These are phyloP conservation scores for Pisolithus tinctorius DNA, from an alignment of 768 basidiomycete species.

Conservation along the genomic window DNA sequence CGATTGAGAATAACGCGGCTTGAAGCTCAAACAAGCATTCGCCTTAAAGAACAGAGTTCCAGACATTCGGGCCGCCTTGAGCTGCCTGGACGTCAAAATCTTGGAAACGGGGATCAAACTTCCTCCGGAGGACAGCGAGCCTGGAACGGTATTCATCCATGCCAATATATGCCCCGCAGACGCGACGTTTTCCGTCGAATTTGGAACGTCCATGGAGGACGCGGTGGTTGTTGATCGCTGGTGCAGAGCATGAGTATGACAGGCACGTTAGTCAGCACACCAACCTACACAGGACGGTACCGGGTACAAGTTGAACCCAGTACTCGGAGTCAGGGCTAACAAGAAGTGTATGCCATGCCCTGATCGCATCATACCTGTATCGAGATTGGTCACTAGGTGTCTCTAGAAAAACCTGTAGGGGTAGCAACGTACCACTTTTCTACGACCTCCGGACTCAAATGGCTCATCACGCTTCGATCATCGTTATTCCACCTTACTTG, in stretches of 20 bases:
- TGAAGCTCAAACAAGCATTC: neutral
- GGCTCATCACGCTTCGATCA: constrained; percentile 77
- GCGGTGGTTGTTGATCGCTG: constrained; percentile 89
- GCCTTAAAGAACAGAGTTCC: constrained; percentile 48
- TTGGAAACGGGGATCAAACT: constrained; percentile 36
- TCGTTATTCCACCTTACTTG: constrained; percentile 95
- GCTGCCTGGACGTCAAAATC: neutral
- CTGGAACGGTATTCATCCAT: constrained; percentile 85
- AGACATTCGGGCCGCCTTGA: constrained; percentile 43
- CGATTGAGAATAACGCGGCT: neutral
- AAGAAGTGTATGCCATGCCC: constrained; percentile 69
- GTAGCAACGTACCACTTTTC: constrained; percentile 57
- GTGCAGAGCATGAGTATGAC: neutral
- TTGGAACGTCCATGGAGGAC: constrained; percentile 92
- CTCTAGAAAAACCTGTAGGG: neutral
- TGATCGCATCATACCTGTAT: constrained; percentile 71
- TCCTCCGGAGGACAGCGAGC: constrained; percentile 59
- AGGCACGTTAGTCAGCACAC: neutral
- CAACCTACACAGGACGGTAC: constrained; percentile 73
- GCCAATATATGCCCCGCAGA: constrained; percentile 96
- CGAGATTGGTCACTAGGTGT: neutral
- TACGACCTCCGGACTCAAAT: constrained; percentile 51
- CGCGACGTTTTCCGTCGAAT: constrained; percentile 79
- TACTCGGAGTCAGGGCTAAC: constrained; percentile 81
- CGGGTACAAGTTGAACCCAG: constrained; percentile 85